Evolutionary conservation across 768 basidiomycete genomes (phyloP).

Genomic region (Phlebiopsis flavidoalba): DNA sequence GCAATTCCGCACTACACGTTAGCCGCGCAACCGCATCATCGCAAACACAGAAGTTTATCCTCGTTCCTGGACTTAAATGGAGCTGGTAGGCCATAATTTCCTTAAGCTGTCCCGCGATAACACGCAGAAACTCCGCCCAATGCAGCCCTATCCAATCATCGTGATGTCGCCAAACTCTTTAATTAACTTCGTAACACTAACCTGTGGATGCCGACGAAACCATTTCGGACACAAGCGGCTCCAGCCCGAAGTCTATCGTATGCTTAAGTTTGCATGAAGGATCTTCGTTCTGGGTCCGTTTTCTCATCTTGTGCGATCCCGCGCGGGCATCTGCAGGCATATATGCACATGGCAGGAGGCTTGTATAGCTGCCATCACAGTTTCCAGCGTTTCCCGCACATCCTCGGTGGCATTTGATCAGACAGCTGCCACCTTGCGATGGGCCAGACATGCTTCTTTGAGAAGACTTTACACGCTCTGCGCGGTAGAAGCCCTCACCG

Average conservation of each 20-base stretch:
- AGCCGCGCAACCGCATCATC: background rate
- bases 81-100: background rate
- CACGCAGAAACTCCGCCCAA: conserved; percentile 6
- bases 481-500: background rate
- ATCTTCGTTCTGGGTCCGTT: background rate
- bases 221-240: background rate
- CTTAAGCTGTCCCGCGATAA: background rate
- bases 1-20: background rate
- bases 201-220: background rate
- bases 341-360: background rate
- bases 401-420: background rate
- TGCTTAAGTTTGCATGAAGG: background rate
- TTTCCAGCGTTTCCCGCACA: background rate
- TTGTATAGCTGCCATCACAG: background rate
- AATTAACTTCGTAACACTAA: background rate
- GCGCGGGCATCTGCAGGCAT: background rate
- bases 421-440: conserved; percentile 6
- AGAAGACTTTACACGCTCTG: background rate
- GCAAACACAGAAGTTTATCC: background rate
- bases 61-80: background rate
- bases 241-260: background rate
- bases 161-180: background rate
- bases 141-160: background rate
- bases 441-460: background rate
- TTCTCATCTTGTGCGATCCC: background rate